Base-by-base conservation (phyloP, 2,329 filamentous ascomycete species). In the Pseudogymnoascus sp. region DNA sequence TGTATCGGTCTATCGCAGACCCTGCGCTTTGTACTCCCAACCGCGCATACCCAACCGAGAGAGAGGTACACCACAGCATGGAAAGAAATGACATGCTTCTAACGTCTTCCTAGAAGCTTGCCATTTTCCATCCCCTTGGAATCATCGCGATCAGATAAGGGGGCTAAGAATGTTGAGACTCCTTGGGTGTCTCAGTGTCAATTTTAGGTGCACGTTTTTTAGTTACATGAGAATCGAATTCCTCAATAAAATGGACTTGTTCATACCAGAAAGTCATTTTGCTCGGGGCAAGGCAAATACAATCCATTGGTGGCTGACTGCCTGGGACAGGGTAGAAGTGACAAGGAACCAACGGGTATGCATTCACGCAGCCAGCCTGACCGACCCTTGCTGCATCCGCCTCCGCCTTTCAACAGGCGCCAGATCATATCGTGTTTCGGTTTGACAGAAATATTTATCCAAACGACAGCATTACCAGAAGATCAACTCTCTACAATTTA, bases 341-440 rank as follows among this genome's bases (percentile, higher is more conserved):
- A 18, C 47, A 35, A 22, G 47, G 47, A n/a, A 54, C 11, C 33
- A 35, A 35, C 47, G 47, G 47, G 47, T 35, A 54, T n/a, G 28
- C 28, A 54, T 54, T 14, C 47, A 54, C 47, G n/a, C 47, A 54
- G 47, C 47, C 47, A 33, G 22, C 39, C 39, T 25, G 22, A 20
- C 9, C 47, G 22, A 20, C 9, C 47, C 47, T 54, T 54, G 47
- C 47, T 54, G 47, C 47, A 54, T 54, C 47, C 47, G 28, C 47
- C 47, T 54, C 47, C 47, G 47, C 47, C 47, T 54, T 54, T 54
- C 47, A 54, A 54, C 47, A 54, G 47, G 47, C 47, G 47, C 47
- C 47, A 54, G 47, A 54, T 54, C 47, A 54, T 54, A 54, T 54
- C 28, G 28, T 54, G 47, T 54, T 54, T 54, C 28, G 47, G 47